Base-by-base conservation (phyloP, 495 filamentous ascomycete species). In the Terfezia boudieri region DNA sequence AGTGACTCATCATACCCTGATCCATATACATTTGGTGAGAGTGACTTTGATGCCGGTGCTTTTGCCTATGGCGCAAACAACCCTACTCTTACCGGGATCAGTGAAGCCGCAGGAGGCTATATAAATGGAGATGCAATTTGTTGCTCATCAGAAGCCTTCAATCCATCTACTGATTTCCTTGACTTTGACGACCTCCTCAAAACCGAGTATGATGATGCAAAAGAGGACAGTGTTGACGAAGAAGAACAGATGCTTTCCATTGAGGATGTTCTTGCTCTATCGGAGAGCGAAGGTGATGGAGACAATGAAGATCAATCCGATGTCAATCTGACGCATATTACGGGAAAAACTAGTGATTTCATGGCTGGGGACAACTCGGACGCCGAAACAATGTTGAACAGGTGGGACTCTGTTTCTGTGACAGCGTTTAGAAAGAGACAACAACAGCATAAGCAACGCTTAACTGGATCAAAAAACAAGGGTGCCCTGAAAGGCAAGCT, bases 391-490 rank as follows among this genome's bases (percentile, higher is more conserved):
- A 61, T 64, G 59, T 55, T 65, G 37, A 57, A 54, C 10, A 55
- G 58, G 20, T 65, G 62, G 62, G 61, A 64, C 38, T 57, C 64
- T 46, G 61, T 65, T 32, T 53, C 59, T n/a, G 62, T 65, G 37
- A 65, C 62, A 23, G 60, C 62, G 7, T 65, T 65, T 46, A 54
- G 62, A 23, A 65, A 65, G 54, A 56, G 62, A 20, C 62, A 65
- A 36, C 59, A 61, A 11, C 61, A 64, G 32, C 61, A 65, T 35
- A 51, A 51, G 8, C 41, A 46, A 46, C 41, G 41, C 41, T 20
- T 46, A 14, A 5, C 41, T 46, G 41, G 41, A 46, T 0, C 12
- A 4, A 14, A 2, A 20, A 46, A 46, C 41, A 46, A 46, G 41
- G 41, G 41, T 6, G 41, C 17, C 41, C 12, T 46, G 41, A 46